Base-by-base conservation (phyloP, 2,329 filamentous ascomycete genomes). In the Botryotinia globosa region DNA sequence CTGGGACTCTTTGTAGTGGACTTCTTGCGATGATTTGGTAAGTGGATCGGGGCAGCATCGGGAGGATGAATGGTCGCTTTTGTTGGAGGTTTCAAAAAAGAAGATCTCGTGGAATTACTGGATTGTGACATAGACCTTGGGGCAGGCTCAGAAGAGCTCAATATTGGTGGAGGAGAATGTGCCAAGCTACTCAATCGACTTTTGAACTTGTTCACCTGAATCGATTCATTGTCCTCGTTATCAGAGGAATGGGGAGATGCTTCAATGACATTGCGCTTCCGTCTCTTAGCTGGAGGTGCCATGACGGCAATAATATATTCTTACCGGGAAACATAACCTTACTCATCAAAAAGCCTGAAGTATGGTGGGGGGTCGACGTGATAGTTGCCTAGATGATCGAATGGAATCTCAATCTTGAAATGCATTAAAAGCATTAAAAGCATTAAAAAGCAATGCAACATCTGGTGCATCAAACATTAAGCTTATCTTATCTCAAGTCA, bases 201-300 rank as follows among this genome's bases (percentile, higher is more conserved):
- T 74, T 77, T 75, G 32, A 73, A 72, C 39, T 73, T 76, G 14
- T 59, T 66, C 42, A 51, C 29, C 42, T 48, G 29, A 54, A 73
- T 68, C 12, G 76, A 72, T 68, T 86, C 84, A 45, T 83, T 82
- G 75, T 87, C 84, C 75, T 87, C 85, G 75, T 87, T 84, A 70
- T 86, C 86, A 62, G 84, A 84, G 75, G 85, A 83, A 54, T 70
- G 72, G 25, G 75, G 73, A 61, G 79, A 77, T 25, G 78, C 78
- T 20, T 76, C 75, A 59, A 88, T 81, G 77, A 87, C 81, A 80
- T 87, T 89, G 77, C 85, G 86, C 84, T 85, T 87, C 77, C 86
- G 86, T 80, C 88, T 77, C 72, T 81, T 81, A 58, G 78, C 74
- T 73, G 80, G 79, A 73, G 80, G 79, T 73, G 80, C 79, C 80